Base-by-base conservation (phyloP, 2,329 filamentous ascomycete genomes). In the Paracoccidioides brasiliensis region DNA sequence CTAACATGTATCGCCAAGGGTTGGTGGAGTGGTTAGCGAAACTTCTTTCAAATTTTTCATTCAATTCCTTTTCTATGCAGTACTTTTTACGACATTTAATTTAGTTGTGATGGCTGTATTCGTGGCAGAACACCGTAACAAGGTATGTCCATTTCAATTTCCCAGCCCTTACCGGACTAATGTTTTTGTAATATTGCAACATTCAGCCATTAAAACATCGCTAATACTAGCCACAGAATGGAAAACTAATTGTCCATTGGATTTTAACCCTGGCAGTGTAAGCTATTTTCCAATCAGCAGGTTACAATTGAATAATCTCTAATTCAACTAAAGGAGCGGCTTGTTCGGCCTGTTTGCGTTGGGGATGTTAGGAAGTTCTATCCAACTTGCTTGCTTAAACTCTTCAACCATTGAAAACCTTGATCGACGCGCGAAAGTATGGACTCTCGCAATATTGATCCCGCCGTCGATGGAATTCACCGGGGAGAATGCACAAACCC, bases 11-110 rank as follows among this genome's bases (percentile, higher is more conserved):
- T 14, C 37, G n/a, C 37, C 15, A 54, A 79, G 86, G 86, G 90
- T 95, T n/a, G 91, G 91, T 3, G 93, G 91, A 28, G 87, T 95
- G 61, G 84, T 98, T 8, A 86, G 83, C 0, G 90, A 96, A 68
- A 90, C 82, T 1, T 76, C 85, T 2, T 90, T 91, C 74, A 96
- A 96, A 64, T 96, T 88, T 70, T 97, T 98, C 66, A 75, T 90
- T 9, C 93, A 96, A 62, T 95, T 96, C 65, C 82, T 83, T 14
- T 78, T 81, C 45, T 95, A 93, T 67, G 82, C 82, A 1, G 73
- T 81, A 4, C 63, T 88, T 3, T 88, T 84, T 62, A 89, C 84
- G 61, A 69, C 75, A 2, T 79, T 87, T 57, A 71, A 80, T 8
- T 70, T 94, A 52, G 78, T 82, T 28, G 76, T 84, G 0, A 74